phyloP scores from a whole-genome alignment of 176 grass and related monocot genomes.

The Panicum miliaceum region DNA sequence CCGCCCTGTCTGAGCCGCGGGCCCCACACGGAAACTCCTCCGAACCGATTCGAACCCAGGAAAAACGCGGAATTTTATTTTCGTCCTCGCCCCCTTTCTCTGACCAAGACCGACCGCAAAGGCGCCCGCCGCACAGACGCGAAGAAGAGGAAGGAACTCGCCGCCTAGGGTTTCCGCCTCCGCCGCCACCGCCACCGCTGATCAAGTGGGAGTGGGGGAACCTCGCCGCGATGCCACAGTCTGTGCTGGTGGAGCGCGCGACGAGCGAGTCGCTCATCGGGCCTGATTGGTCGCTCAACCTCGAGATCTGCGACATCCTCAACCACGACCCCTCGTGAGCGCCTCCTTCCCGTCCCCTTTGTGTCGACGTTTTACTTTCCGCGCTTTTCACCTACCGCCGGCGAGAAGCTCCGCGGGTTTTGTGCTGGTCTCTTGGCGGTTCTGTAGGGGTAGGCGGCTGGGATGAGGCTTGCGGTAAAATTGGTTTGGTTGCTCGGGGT shows the following conservation, averaged over 20 bases:
- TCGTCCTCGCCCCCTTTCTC: slow-evolving; percentile 36
- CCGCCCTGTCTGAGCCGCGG: neutral
- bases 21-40: neutral
- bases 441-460: neutral
- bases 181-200: slow-evolving; percentile 3
- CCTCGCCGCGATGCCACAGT: slow-evolving; percentile 48
- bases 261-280: slow-evolving; percentile 82
- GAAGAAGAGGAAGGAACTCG: slow-evolving; percentile 17
- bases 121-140: slow-evolving; percentile 33
- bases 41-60: neutral
- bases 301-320: slow-evolving; percentile 97
- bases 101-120: slow-evolving; percentile 24
- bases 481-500: neutral
- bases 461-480: neutral
- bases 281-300: slow-evolving; percentile 85
- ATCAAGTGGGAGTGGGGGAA: neutral
- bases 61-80: slow-evolving; percentile 22
- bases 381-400: neutral
- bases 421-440: neutral
- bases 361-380: neutral
- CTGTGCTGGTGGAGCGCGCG: slow-evolving; percentile 75
- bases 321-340: slow-evolving; percentile 85
- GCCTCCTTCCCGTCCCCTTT: neutral
- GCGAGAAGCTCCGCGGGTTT: neutral
- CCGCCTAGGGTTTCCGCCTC: slow-evolving; percentile 48